These are phyloP conservation scores for Curvularia spicifera DNA, from an alignment of 2,329 filamentous ascomycete species.

Conservation along the genomic window DNA sequence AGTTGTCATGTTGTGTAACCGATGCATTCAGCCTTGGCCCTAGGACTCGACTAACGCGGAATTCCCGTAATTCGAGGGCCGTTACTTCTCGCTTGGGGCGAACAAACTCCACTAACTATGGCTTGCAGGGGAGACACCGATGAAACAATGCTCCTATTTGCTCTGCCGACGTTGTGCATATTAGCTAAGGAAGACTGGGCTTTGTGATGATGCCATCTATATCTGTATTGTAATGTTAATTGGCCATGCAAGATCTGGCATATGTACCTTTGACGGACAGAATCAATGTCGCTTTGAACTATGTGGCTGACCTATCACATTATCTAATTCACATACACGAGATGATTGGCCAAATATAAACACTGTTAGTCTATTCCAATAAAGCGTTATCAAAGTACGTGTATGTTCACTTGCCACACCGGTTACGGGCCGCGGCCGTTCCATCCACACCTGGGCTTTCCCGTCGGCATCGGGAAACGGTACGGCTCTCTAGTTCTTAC, in stretches of 20 bases:
- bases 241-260: neutral
- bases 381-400: constrained; percentile 1
- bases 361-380: neutral
- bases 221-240: neutral
- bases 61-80: neutral
- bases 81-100: neutral
- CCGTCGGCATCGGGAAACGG: constrained; percentile 20
- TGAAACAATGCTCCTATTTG: neutral
- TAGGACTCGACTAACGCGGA: constrained; percentile 7
- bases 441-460: constrained; percentile 17
- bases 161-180: neutral
- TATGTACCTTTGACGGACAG: neutral
- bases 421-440: constrained; percentile 30
- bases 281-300: neutral
- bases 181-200: neutral
- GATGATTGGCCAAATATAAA: neutral
- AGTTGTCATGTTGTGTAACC: constrained; percentile 11
- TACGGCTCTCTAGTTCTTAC: constrained; percentile 16
- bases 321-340: neutral
- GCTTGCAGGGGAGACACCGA: neutral
- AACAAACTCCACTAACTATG: neutral
- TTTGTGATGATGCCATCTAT: neutral
- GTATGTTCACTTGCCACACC: constrained; percentile 13
- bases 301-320: neutral
- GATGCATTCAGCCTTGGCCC: constrained; percentile 1